Base-by-base conservation (phyloP, 345 rosid genomes). In the Balakata baccata region DNA sequence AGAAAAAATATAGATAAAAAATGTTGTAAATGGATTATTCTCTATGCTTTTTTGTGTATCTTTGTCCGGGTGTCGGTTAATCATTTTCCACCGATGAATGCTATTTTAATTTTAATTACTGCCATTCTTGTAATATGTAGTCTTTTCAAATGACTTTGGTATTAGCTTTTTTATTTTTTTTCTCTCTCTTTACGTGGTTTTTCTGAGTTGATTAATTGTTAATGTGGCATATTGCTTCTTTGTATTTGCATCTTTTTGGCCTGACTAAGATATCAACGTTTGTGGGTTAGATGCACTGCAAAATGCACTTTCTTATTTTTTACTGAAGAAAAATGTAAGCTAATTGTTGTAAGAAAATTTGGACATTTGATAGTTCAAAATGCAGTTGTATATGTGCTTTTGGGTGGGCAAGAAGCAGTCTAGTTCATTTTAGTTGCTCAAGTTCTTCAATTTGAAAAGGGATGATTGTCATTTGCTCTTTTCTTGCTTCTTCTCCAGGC, bases 401-500 rank as follows among this genome's bases (percentile, higher is more conserved):
- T 54, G 53, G 53, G 38, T 46, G 37, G 54, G 12, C 38, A 12
- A 7, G 10, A 13, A 12, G 25, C 11, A 8, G 53, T 66, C 4
- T 4, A 0, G 64, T 66, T 71, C 34, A 13, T 68, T 64, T 59
- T 59, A 6, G 64, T 54, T 38, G 10, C 53, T 71, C 7, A 22
- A 7, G 45, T 37, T 64, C 51, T 66, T 52, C 10, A 20, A 56
- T 61, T 56, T 62, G 54, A 20, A 50, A 65, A 65, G 18, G 62
- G 66, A 57, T 68, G 37, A 52, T 72, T 66, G 53, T 70, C 11
- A 58, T 64, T 61, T 13, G 39, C 12, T 18, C 70, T 60, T 20
- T 50, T 22, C 56, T 53, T 57, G 68, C 22, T 59, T 81, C 50
- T 68, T 77, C 29, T 68, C 49, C 86, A 95, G 99, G 98, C 98